Base-by-base conservation (phyloP, 768 basidiomycete species). In the Lentinula sp. region DNA sequence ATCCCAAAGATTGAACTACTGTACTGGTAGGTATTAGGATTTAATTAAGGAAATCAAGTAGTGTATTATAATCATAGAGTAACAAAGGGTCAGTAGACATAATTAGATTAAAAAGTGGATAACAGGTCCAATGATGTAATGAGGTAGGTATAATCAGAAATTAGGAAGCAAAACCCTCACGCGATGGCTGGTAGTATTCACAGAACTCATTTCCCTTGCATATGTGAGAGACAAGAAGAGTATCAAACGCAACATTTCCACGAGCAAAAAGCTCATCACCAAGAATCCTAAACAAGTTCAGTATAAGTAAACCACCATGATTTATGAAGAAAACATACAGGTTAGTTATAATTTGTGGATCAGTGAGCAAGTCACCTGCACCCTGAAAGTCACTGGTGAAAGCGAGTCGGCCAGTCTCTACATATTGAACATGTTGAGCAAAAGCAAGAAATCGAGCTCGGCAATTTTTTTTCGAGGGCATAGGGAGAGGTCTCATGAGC, bases 391-490 rank as follows among this genome's bases (percentile, higher is more conserved):
- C 52, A 54, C 52, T 54, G 4, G 52, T 54, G n/a, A 36, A 54
- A 3, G 52, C 52, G n/a, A 36, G 35, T 10, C 36, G 35, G 4
- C 5, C 52, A 3, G 52, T 54, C 3, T 9, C 5, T 3, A 54
- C 6, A 54, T 36, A 54, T 23, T 54, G 52, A 9, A 54, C 33
- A 54, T 54, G 52, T 13, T 35, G 52, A 33, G 52, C 35, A 54
- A 54, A 49, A 4, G 48, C 4, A 13, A 61, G 12, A 20, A 33
- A 64, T 7, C 10, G 16, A 4, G 43, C 39, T 4, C 52, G 81
- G 79, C 77, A 4, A 49, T 49, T 49, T 28, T 20, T 10, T 28
- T 49, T 18, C 3, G 48, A 49, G n/a, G 4, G 48, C 48, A 49
- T 28, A 18, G 2, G 18, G 7, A 49, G 48, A 49, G 4, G 48